These are phyloP conservation scores for Pseudoturritis turrita DNA, from an alignment of 345 rosid species.

Conservation along the genomic window DNA sequence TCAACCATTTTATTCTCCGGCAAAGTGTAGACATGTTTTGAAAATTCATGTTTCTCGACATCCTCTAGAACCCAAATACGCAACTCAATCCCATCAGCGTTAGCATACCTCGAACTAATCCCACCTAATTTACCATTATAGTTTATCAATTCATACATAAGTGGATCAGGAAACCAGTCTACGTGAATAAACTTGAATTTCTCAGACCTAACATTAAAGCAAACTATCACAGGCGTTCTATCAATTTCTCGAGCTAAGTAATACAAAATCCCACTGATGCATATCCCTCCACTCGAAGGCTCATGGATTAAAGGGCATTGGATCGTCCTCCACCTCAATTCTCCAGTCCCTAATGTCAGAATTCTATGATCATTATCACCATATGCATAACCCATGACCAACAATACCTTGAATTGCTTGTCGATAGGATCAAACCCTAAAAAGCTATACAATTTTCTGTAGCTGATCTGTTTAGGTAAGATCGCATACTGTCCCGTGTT, in stretches of 20 bases:
- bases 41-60: background rate
- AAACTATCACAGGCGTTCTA: background rate
- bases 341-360: background rate
- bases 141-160: background rate
- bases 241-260: background rate
- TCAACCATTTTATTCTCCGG: background rate
- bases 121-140: background rate
- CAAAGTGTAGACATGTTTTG: background rate
- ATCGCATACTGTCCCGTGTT: background rate
- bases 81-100: background rate
- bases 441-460: background rate
- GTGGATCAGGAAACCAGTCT: background rate
- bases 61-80: background rate
- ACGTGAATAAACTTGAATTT: background rate
- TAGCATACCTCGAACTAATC: background rate
- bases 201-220: background rate
- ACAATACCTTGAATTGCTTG: background rate
- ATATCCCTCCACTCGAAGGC: background rate
- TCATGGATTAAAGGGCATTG: background rate
- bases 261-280: background rate
- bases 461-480: background rate
- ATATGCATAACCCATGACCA: background rate
- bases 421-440: slow-evolving; percentile 4
- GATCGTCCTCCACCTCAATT: background rate
- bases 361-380: background rate